Evolutionary conservation across 345 rosid species (phyloP), one percentile per base, ranked within the genome.

Genomic region (Camelina hispida): DNA sequence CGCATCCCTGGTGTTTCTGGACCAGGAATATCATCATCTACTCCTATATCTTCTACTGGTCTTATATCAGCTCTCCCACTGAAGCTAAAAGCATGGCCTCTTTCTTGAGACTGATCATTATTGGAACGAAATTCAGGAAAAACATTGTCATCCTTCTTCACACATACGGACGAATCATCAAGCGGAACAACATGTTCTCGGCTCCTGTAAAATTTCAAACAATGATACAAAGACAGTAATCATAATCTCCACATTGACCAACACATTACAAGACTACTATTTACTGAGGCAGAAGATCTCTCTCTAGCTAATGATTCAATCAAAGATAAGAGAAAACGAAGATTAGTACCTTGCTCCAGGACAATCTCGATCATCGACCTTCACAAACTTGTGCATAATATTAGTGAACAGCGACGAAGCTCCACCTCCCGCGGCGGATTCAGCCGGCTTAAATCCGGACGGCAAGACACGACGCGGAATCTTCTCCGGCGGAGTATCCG

Each of bases 401-500:
- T 84, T 88, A 18, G 97, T 87, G 81, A 88, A 89, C 18, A 86
- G 81, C 15, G 96, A 91, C 17, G 97, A 87, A 65, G 90, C 52
- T 7, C 82, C 89, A 7, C 83, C 88, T 18, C 79, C 79, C 11
- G 40, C 80, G 13, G 35, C 51, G 32, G 46, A 78, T 43, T 74
- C 84, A 61, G 75, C 72, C 20, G 46, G 38, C 44, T 75, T 32
- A 73, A 77, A 81, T 62, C 30, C 74, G 13, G 71, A 69, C 37
- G 92, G 89, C 3, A 91, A 62, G 42, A 89, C 73, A 85, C 76
- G 88, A 47, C 98, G 88, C 5, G 97, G 93, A 69, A 80, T 88
- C 78, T 93, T 93, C 86, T 91, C 97, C 76, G 98, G 98, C 42
- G 97, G 96, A 38, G 98, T 93, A 71, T 88, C 98, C 12, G 83